Conservation (phyloP, 371 early-diverging fungal species). For the Mucor indicus region DNA sequence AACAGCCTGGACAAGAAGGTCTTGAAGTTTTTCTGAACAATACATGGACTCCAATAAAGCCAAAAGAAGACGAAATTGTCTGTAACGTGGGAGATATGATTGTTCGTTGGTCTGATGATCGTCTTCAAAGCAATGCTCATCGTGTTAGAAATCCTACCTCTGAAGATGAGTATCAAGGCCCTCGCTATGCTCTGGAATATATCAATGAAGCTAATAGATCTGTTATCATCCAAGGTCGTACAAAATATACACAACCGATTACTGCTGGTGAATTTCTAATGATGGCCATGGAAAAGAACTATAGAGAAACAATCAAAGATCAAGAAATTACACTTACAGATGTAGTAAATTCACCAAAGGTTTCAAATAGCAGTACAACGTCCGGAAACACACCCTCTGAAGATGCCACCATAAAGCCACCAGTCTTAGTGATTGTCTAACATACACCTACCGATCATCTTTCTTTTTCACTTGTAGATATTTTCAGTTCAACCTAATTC, state of each 20-base stretch:
- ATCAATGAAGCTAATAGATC: slow-evolving; percentile 21
- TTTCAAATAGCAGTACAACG: too few species aligned
- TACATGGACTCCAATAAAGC: slow-evolving; percentile 11
- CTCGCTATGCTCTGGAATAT: slow-evolving; percentile 17
- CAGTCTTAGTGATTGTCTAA: too few species aligned
- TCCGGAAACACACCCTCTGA: too few species aligned
- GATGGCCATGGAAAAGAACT: slow-evolving; percentile 20
- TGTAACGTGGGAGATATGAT: slow-evolving; percentile 31
- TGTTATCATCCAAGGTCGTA: slow-evolving; percentile 22
- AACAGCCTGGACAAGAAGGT: slow-evolving; percentile 17
- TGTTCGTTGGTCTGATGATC: slow-evolving; percentile 26
- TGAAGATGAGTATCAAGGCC: slow-evolving; percentile 8
- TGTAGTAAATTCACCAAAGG: too few species aligned
- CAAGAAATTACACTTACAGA: too few species aligned
- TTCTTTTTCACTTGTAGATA: too few species aligned
- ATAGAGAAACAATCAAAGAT: slow-evolving; percentile 1
- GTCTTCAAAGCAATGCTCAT: slow-evolving; percentile 15
- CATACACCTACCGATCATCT: too few species aligned
- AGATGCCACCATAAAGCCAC: too few species aligned
- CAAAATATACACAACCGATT: slow-evolving; percentile 21
- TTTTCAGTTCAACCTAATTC: too few species aligned
- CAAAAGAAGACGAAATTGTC: slow-evolving; percentile 17
- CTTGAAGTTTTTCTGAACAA: slow-evolving; percentile 17
- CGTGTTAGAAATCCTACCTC: slow-evolving; percentile 10
- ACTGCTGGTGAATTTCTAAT: slow-evolving; percentile 22